These are phyloP conservation scores for Epichloe sp. DNA, from an alignment of 2,329 filamentous ascomycete species.

Conservation along the genomic window DNA sequence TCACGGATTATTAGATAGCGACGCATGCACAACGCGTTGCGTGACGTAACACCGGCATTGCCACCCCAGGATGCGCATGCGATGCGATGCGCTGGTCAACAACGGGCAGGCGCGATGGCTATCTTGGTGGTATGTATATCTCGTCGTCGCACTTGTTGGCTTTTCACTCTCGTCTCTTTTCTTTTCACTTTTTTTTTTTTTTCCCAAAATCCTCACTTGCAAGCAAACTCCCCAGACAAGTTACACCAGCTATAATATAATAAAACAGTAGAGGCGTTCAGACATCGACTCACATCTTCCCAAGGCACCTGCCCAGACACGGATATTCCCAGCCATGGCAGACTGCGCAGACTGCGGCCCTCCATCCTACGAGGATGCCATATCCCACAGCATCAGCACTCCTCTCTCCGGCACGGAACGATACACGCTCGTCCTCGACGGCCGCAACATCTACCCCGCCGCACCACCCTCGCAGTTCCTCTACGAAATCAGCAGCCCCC, in stretches of 20 bases:
- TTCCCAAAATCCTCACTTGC: too few relatives aligned
- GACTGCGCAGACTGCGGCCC: neutral
- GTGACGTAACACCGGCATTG: neutral
- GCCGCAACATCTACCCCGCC: conserved; percentile 10
- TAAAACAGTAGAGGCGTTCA: too few relatives aligned
- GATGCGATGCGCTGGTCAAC: neutral
- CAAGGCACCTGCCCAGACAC: neutral
- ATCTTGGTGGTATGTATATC: neutral
- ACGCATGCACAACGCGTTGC: neutral
- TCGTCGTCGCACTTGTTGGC: neutral
- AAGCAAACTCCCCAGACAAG: too few relatives aligned
- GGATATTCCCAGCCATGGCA: neutral
- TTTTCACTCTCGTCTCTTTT: too few relatives aligned
- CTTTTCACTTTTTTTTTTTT: too few relatives aligned
- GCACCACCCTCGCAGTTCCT: conserved; percentile 10
- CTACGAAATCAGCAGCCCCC: conserved; percentile 14
- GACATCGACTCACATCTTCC: too few relatives aligned
- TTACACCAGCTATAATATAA: too few relatives aligned
- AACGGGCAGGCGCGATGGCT: neutral
- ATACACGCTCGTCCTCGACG: conserved; percentile 12
- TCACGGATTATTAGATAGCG: too few relatives aligned
- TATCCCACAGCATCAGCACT: neutral
- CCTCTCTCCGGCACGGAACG: neutral
- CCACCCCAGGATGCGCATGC: neutral
- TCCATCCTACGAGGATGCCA: conserved; percentile 2